These are phyloP conservation scores for Hypoxylon subgilvum DNA, from an alignment of 495 filamentous ascomycete genomes.

Conservation along the genomic window DNA sequence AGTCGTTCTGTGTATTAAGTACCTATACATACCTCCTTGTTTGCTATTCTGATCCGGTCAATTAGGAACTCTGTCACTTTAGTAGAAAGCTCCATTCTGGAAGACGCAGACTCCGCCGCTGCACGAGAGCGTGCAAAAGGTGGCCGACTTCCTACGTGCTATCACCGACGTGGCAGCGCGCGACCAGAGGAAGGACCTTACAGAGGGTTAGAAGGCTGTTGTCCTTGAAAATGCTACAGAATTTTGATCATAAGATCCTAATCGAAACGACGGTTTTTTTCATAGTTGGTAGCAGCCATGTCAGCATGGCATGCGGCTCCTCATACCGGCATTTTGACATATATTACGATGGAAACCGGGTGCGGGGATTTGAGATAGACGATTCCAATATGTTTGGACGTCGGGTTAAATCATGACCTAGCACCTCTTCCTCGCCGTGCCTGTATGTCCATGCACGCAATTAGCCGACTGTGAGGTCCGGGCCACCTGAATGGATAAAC, in stretches of 20 bases:
- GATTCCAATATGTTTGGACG: slow-evolving; percentile 1
- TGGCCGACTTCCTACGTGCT: slow-evolving; percentile 20
- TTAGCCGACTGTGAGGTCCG: slow-evolving; percentile 25
- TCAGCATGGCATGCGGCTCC: slow-evolving; percentile 14
- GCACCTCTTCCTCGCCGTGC: slow-evolving; percentile 16
- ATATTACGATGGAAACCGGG: not conserved
- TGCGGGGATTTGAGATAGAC: slow-evolving; percentile 21
- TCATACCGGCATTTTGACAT: slow-evolving; percentile 16
- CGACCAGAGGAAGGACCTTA: slow-evolving; percentile 1
- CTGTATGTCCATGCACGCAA: slow-evolving; percentile 15
- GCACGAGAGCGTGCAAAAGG: too few species aligned
- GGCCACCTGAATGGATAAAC: slow-evolving; percentile 9
- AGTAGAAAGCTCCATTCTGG: too few species aligned
- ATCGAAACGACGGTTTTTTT: too few species aligned
- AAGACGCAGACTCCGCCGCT: not conserved
- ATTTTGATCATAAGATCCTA: not conserved
- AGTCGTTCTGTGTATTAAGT: too few species aligned
- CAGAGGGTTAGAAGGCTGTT: too few species aligned
- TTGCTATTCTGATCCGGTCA: too few species aligned
- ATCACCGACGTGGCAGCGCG: slow-evolving; percentile 28
- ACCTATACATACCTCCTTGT: too few species aligned
- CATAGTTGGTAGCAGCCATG: not conserved
- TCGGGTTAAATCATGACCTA: slow-evolving; percentile 20
- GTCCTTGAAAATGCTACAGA: not conserved
- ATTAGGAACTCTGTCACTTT: too few species aligned